Evolutionary conservation across 73 alveolate species (phyloP).

Genomic region (Paramecium sonneborni): DNA sequence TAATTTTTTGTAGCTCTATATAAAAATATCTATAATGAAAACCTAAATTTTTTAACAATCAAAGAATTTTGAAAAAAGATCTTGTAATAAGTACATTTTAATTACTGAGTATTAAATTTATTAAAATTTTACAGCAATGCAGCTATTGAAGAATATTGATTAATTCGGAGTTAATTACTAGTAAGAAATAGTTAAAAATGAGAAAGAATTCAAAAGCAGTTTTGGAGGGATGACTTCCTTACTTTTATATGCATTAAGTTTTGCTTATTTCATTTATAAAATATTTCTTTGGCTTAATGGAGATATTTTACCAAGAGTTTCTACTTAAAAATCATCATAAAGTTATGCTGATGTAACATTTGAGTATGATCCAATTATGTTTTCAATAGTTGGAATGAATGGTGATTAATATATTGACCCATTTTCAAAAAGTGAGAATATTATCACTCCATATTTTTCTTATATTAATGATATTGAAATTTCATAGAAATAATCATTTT

Average conservation of each 20-base stretch:
- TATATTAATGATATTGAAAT: background rate
- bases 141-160: background rate
- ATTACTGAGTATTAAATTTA: background rate
- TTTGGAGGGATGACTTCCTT: background rate
- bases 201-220: background rate
- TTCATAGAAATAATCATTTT: background rate
- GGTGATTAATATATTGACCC: background rate
- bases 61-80: background rate
- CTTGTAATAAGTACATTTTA: background rate
- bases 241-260: background rate
- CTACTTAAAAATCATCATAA: background rate
- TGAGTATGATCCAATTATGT: background rate
- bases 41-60: too few relatives aligned
- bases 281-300: slow-evolving; percentile 6
- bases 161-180: slow-evolving; percentile 10
- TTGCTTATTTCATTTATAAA: slow-evolving; percentile 5
- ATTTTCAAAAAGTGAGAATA: background rate
- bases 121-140: background rate
- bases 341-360: background rate
- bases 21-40: too few relatives aligned
- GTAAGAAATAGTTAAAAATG: background rate
- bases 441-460: slow-evolving; percentile 3
- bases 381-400: background rate
- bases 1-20: too few relatives aligned
- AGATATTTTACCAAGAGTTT: slow-evolving; percentile 19